Evolutionary conservation across 331 rosid genomes (phyloP), one percentile per base, ranked within the genome.

Genomic region (Telfairia occidentalis): DNA sequence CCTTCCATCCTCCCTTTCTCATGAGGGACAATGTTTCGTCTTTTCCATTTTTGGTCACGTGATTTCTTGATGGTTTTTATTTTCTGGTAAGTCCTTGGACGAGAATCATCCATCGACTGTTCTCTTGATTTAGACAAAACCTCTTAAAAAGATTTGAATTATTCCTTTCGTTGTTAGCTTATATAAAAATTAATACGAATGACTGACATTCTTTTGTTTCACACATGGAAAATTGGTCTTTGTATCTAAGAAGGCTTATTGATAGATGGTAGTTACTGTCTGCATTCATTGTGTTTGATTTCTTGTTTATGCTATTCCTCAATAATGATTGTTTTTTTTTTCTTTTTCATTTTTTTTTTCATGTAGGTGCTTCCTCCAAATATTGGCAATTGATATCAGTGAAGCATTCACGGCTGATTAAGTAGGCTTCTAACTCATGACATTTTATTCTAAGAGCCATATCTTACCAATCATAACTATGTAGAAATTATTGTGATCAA

Each of bases 361-460:
- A 1, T 53, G 52, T 21, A 73, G 77, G 35, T 35, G 66, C 52
- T 53, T 73, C 65, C 77, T 73, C 35, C 77, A 54, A 73, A 18
- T 19, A 38, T 8, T 21, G 77, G 49, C 10, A 5, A 37, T 54
- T 55, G 52, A 73, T 54, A 24, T 69, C 8, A 29, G 24, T 52
- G 15, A 69, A 69, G 40, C 38, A 5, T 45, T 45, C 16, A 40
- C 9, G 1, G 7, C 19, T 43, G 15, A 28, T 66, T 21, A 2
- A 42, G 19, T 43, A 67, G 73, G 52, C 13, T 21, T 21, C 73
- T 66, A 21, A 23, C 73, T 23, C 30, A 48, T 58, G n/a, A 26
- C 3, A 29, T 59, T 58, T 58, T 59, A 37, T 60, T 28, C 69
- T 2, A 59, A 29, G 21, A 26, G 67, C 37, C 42, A 1, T 28